These are phyloP conservation scores for Candida freyschussii DNA, from an alignment of 1,139 yeast species.

Conservation along the genomic window DNA sequence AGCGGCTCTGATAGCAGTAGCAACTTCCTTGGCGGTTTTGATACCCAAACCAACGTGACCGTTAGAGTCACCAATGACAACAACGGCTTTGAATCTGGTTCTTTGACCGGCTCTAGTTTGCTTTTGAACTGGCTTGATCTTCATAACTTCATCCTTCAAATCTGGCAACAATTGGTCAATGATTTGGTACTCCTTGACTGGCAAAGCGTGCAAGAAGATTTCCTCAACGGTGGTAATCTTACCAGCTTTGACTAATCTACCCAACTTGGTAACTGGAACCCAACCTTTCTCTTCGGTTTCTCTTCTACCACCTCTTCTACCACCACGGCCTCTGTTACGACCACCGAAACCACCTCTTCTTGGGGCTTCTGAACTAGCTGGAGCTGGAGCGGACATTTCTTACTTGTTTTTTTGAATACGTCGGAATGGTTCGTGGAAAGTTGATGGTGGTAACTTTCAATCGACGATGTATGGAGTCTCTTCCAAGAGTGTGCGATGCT, in stretches of 20 bases:
- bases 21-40: slow-evolving; percentile 99
- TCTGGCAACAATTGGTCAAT: slow-evolving; percentile 94
- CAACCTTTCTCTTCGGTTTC: slow-evolving; percentile 97
- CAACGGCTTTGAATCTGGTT: slow-evolving; percentile 99
- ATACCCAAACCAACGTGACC: slow-evolving; percentile 99
- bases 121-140: slow-evolving; percentile 99
- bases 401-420: slow-evolving; percentile 29
- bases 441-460: slow-evolving; percentile 88
- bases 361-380: slow-evolving; percentile 46
- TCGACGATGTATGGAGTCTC: no score
- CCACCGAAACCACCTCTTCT: slow-evolving; percentile 69
- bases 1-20: slow-evolving; percentile 99
- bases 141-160: slow-evolving; percentile 98
- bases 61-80: slow-evolving; percentile 98
- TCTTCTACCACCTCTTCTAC: slow-evolving; percentile 65
- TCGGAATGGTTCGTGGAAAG: slow-evolving; percentile 91
- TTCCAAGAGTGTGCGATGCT: slow-evolving; percentile 1
- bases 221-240: slow-evolving; percentile 96
- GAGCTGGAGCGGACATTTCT: slow-evolving; percentile 61
- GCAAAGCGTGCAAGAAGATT: slow-evolving; percentile 98
- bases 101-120: slow-evolving; percentile 99
- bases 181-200: slow-evolving; percentile 99
- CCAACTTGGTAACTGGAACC: slow-evolving; percentile 99
- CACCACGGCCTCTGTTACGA: slow-evolving; percentile 56
- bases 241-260: slow-evolving; percentile 99